A percentile compares a stretch with the other conserved stretches of the same genome.
Conservation (phyloP, 2,329 filamentous ascomycete genomes). For the Helotiales sp. region DNA sequence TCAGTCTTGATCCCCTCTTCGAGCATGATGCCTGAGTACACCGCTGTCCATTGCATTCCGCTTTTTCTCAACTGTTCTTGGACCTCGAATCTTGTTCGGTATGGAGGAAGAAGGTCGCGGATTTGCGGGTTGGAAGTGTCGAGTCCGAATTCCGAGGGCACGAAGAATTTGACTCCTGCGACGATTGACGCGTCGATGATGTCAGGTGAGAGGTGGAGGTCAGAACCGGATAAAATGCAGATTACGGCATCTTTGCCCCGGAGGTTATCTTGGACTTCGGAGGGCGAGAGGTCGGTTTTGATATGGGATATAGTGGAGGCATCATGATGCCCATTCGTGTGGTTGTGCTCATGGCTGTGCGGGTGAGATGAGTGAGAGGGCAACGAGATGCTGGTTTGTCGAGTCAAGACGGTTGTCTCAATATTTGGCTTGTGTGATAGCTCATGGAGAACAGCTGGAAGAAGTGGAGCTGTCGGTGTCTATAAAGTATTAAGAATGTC, state of each 20-base stretch:
- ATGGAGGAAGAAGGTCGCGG: conserved; percentile 13
- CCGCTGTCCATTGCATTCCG: conserved; percentile 10
- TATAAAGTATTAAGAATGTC: neutral
- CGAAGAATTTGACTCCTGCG: conserved; percentile 10
- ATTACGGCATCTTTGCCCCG: conserved; percentile 7
- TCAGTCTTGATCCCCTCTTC: conserved; percentile 19
- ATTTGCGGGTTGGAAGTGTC: conserved; percentile 13
- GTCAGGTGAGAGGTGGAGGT: conserved; percentile 13
- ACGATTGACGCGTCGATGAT: conserved; percentile 1
- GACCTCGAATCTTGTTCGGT: conserved; percentile 11
- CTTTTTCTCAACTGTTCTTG: conserved; percentile 10
- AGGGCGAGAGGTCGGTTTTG: conserved; percentile 7
- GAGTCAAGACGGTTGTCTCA: conserved; percentile 13
- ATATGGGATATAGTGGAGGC: conserved; percentile 7
- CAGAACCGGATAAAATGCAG: conserved; percentile 12
- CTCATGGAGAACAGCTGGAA: conserved; percentile 14
- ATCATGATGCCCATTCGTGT: neutral
- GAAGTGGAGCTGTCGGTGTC: conserved; percentile 20
- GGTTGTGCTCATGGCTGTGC: conserved; percentile 3
- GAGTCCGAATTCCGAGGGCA: conserved; percentile 18
- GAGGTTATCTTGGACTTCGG: conserved; percentile 1
- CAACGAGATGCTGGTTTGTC: conserved; percentile 10
- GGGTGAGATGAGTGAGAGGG: neutral
- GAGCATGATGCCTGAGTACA: conserved; percentile 15
- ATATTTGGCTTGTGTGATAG: conserved; percentile 7